Evolutionary conservation across 371 early-diverging fungal species (phyloP), one percentile per base, ranked within the genome.

Genomic region (Cokeromyces recurvatus): DNA sequence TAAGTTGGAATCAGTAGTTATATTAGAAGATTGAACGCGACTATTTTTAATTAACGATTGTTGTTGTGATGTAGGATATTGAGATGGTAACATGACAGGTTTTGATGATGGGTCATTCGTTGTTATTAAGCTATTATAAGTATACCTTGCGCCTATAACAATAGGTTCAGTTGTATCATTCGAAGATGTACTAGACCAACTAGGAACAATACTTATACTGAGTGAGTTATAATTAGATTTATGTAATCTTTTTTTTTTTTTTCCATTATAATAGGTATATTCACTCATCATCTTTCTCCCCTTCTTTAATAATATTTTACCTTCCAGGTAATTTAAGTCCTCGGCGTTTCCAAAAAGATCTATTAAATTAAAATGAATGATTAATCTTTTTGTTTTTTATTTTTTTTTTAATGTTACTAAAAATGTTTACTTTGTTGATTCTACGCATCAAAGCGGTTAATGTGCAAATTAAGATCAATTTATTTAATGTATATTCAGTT

Each of bases 261-360:
- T 53, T 17, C n/a, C n/a, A n/a, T n/a, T n/a, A n/a, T n/a, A n/a
- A n/a, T n/a, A n/a, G n/a, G n/a, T n/a, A n/a, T 38, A 38, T 42
- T 40, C 38, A 39, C 21, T 15, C 39, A 35, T 46, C 32, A 4
- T 19, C 9, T 7, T 41, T 27, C 35, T 14, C 35, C 11, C 35
- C n/a, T 34, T n/a, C 35, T 29, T 29, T 29, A 8, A 31, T 10
- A 21, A 15, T n/a, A 20, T 14, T 20, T 39, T 68, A 74, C 75
- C 75, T 66, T 57, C 71, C 75, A 45, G 75, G 75, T 20, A 71
- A 34, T 45, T 68, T 66, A 22, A 63, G 42, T 8, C 71, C 68
- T 41, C 51, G 62, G 25, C 66, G 49, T 51, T 66, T 59, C 75
- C 75, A 74, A 65, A 74, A 74, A 6, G 71, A 65, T 39, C 74